Evolutionary conservation across 805 yeast genomes (phyloP).

Genomic region (Kluyveromyces starmeri): DNA sequence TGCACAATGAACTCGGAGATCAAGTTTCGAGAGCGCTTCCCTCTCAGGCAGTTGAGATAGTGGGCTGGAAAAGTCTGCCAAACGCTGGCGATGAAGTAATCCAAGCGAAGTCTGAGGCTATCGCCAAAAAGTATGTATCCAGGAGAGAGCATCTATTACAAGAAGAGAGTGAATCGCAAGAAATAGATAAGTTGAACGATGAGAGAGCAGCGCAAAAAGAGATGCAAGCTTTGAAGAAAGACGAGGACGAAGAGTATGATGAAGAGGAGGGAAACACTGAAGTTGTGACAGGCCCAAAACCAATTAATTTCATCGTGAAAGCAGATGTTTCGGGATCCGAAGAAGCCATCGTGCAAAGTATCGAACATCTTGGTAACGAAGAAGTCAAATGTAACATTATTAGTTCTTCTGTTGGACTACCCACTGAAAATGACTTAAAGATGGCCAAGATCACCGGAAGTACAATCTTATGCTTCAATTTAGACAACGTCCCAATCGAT

Average conservation of each 20-base stretch:
- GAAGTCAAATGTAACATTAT: constrained; percentile 68
- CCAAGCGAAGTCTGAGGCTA: constrained; percentile 63
- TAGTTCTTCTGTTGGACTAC: constrained; percentile 68
- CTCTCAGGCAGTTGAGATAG: constrained; percentile 79
- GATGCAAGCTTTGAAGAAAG: constrained; percentile 43
- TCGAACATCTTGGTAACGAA: constrained; percentile 76
- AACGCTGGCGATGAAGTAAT: constrained; percentile 81
- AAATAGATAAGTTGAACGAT: constrained; percentile 63
- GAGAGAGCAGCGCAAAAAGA: constrained; percentile 46
- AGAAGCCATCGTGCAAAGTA: constrained; percentile 83
- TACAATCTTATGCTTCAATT: constrained; percentile 68
- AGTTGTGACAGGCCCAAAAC: constrained; percentile 17
- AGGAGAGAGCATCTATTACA: constrained; percentile 56
- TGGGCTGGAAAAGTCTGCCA: constrained; percentile 93
- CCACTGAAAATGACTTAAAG: constrained; percentile 57
- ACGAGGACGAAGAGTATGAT: constrained; percentile 26
- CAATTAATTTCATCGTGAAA: constrained; percentile 60
- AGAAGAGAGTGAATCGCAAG: constrained; percentile 49
- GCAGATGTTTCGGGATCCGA: constrained; percentile 94
- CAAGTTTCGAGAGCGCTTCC: constrained; percentile 63
- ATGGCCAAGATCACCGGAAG: constrained; percentile 67
- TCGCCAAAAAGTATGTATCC: constrained; percentile 65
- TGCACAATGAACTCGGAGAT: constrained; percentile 68
- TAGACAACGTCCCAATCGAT: constrained; percentile 52
- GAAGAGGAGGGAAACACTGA: constrained; percentile 21